Evolutionary conservation across 1,284 basidiomycete species (phyloP).

Genomic region (Cutaneotrichosporon cyanovorans): DNA sequence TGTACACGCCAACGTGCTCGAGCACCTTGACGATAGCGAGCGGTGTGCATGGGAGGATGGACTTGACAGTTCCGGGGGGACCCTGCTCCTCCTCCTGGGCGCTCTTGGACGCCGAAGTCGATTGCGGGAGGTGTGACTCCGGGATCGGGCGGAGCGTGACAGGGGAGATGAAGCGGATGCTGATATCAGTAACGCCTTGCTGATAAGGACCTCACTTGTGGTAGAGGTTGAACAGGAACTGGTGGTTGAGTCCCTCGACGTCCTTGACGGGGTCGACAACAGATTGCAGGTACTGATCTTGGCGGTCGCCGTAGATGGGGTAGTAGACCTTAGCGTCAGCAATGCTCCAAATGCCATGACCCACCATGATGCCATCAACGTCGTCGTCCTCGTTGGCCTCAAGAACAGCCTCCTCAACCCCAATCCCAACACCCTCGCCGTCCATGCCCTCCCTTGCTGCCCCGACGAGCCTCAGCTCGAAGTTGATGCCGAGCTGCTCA

Average conservation of each 20-base stretch:
- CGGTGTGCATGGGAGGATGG: constrained; percentile 93
- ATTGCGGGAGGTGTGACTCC: constrained; percentile 30
- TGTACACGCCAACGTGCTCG: constrained; percentile 86
- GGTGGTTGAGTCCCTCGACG: constrained; percentile 92
- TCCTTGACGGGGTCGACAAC: constrained; percentile 84
- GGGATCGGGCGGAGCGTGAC: constrained; percentile 43
- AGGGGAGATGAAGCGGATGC: constrained; percentile 58
- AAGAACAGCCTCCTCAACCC: constrained; percentile 88
- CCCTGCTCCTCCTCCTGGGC: constrained; percentile 3
- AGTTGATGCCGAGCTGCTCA: constrained; percentile 77
- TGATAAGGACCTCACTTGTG: constrained; percentile 67
- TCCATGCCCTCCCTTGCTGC: constrained; percentile 48
- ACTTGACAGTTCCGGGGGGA: constrained; percentile 51
- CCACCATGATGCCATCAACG: constrained; percentile 57
- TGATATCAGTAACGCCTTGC: constrained; percentile 29
- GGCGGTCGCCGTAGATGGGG: constrained; percentile 74
- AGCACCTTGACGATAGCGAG: constrained; percentile 93
- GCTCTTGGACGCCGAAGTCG: constrained; percentile 26
- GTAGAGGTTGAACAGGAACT: constrained; percentile 93
- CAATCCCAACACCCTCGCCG: constrained; percentile 54
- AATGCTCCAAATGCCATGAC: too few relatives aligned
- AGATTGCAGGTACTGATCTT: constrained; percentile 90
- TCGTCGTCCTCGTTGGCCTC: constrained; percentile 81
- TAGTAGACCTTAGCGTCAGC: constrained; percentile 98
- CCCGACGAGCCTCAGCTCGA: constrained; percentile 64